Conservation (phyloP, 2,329 filamentous ascomycete genomes). For the Fusarium staphyleae region DNA sequence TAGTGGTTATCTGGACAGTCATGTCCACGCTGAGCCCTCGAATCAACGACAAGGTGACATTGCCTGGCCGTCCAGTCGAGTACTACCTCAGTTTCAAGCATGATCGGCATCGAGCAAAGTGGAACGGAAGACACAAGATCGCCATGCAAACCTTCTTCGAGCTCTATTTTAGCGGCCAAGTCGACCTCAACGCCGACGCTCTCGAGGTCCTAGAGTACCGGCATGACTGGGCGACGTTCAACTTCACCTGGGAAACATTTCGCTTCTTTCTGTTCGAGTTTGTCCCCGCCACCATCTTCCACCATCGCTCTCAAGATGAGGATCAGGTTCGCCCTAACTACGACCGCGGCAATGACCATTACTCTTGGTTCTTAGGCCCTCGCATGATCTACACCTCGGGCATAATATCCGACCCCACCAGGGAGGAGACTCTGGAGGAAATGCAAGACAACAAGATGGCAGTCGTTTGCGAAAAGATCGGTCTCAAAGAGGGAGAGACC, state of each 20-base stretch:
- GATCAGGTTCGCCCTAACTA: conserved; percentile 96
- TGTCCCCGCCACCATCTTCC: conserved; percentile 85
- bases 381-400: conserved; percentile 98
- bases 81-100: conserved; percentile 83
- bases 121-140: conserved; percentile 77
- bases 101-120: conserved; percentile 62
- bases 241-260: conserved; percentile 82
- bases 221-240: conserved; percentile 93
- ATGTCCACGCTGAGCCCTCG: conserved; percentile 81
- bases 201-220: conserved; percentile 88
- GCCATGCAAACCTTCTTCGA: conserved; percentile 91
- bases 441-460: conserved; percentile 96
- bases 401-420: conserved; percentile 82
- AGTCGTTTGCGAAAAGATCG: conserved; percentile 93
- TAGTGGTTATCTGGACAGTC: conserved; percentile 80
- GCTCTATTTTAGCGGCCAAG: conserved; percentile 91
- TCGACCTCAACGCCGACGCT: conserved; percentile 89
- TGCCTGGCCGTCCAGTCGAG: conserved; percentile 84
- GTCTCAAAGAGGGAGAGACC: conserved; percentile 76
- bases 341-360: conserved; percentile 95
- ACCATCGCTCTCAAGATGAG: conserved; percentile 90
- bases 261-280: conserved; percentile 83
- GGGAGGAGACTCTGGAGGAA: conserved; percentile 89
- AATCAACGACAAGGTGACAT: conserved; percentile 86
- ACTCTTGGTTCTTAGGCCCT: conserved; percentile 93